phyloP scores from a whole-genome alignment of 768 basidiomycete species.

The Tricholoma matsutake region DNA sequence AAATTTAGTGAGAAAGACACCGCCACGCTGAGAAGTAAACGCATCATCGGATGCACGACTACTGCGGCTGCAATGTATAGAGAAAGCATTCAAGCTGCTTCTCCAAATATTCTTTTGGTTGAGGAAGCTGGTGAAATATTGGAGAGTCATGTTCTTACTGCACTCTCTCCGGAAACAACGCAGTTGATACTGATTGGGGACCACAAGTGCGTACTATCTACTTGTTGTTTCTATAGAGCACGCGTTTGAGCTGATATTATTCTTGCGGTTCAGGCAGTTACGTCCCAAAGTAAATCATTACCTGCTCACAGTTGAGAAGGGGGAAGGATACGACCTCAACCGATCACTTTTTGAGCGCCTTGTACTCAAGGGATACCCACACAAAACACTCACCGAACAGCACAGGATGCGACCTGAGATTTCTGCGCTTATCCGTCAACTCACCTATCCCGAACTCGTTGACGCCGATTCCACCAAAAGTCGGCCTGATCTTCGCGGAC shows the following conservation, averaged over 20 bases:
- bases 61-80: conserved; percentile 62
- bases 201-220: conserved; percentile 49
- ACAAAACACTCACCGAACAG: conserved; percentile 50
- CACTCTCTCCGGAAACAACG: conserved; percentile 40
- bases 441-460: conserved; percentile 63
- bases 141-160: conserved; percentile 60
- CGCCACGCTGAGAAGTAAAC: conserved; percentile 26
- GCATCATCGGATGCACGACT: conserved; percentile 65
- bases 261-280: conserved; percentile 46
- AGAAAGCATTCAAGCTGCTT: conserved; percentile 40
- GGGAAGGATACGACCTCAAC: conserved; percentile 65
- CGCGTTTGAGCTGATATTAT: neutral
- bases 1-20: neutral
- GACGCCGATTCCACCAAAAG: conserved; percentile 50
- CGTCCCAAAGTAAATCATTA: conserved; percentile 74
- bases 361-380: conserved; percentile 59
- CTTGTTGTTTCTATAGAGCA: neutral
- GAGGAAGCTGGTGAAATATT: conserved; percentile 72
- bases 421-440: conserved; percentile 52
- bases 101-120: conserved; percentile 53
- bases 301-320: conserved; percentile 58
- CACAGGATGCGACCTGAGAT: conserved; percentile 80
- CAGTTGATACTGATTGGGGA: conserved; percentile 68
- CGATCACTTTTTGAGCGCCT: conserved; percentile 68
- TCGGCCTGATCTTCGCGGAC: conserved; percentile 51